Evolutionary conservation across 2,329 filamentous ascomycete genomes (phyloP), one percentile per base, ranked within the genome.

Genomic region (Aureobasidium musti): DNA sequence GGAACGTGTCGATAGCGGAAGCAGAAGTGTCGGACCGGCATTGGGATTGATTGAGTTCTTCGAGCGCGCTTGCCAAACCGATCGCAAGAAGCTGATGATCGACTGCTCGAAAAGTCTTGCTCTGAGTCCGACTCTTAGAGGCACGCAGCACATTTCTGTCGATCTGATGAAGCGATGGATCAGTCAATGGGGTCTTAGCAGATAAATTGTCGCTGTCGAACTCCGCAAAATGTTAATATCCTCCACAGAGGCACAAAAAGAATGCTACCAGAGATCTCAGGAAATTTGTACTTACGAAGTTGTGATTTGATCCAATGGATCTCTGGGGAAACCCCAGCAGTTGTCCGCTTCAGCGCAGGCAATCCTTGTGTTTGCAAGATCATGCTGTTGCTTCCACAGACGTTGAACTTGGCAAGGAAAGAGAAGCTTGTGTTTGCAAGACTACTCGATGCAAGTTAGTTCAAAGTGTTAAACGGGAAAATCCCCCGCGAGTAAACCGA

Each of bases 361-460:
- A 57, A 57, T 30, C 21, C 33, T 57, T 41, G 53, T 57, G 37
- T 43, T 57, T 39, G 35, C 53, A 57, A 57, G 53, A 39, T 43
- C 53, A 41, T 57, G 21, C 23, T 37, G 3, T 57, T 26, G 21
- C 53, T 43, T 57, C 53, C 13, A 14, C 35, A 28, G 53, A 28
- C 26, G 53, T 41, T 19, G 53, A 41, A 57, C n/a, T 43, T 57
- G 21, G 14, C 33, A 57, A 57, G 50, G 35, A 41, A 57, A 57
- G 53, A 57, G 23, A 41, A 57, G 53, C 53, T 57, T 19, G 53
- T 57, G 37, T 23, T 57, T 17, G 53, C 53, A 57, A 57, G 53
- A 57, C 53, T 26, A 41, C 53, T 43, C 35, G 19, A 41, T 57
- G 30, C 30, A 54, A 54, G 50, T 54, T 37, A 54, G 30, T 54